phyloP scores from a whole-genome alignment of 2,329 filamentous ascomycete genomes.

The Cercospora brassicicola region DNA sequence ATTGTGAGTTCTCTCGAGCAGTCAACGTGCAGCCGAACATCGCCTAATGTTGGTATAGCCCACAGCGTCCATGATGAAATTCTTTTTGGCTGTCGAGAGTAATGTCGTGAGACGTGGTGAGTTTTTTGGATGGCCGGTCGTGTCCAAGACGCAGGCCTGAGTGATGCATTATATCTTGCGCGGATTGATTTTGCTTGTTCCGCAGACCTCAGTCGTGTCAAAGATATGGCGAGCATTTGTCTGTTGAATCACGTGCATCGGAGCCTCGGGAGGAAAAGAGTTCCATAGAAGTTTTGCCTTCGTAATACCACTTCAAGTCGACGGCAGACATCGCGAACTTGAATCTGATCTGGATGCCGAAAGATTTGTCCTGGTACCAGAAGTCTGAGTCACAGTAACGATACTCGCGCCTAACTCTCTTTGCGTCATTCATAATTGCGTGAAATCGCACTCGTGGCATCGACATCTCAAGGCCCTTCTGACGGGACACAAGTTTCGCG shows the following conservation, averaged over 20 bases:
- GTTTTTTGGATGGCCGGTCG: background rate
- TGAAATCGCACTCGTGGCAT: background rate
- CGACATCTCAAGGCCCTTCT: background rate
- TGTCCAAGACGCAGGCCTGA: background rate
- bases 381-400: background rate
- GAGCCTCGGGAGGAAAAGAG: background rate
- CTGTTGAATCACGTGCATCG: background rate
- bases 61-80: slow-evolving; percentile 7
- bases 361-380: background rate
- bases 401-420: background rate
- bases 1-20: background rate
- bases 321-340: background rate
- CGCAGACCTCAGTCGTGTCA: background rate
- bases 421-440: background rate
- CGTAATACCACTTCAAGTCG: background rate
- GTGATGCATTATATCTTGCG: background rate
- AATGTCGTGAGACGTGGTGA: background rate
- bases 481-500: background rate
- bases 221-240: background rate
- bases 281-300: background rate
- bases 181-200: background rate
- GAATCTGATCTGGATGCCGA: background rate
- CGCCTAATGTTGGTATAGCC: background rate
- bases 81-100: background rate
- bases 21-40: background rate